These are phyloP conservation scores for Candida caryicola DNA, from an alignment of 805 yeast species.

Conservation along the genomic window DNA sequence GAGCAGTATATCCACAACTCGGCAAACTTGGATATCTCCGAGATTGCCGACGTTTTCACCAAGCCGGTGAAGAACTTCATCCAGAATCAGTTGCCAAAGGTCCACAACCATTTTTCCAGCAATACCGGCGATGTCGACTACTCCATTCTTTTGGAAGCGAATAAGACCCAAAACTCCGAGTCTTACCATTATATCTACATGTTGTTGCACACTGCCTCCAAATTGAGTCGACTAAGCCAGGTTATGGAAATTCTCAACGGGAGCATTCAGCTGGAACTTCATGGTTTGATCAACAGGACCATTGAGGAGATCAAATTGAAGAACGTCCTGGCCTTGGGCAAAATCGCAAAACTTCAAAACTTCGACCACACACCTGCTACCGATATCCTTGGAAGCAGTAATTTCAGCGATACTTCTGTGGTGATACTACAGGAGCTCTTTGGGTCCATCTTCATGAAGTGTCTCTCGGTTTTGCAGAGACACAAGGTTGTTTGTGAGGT, in stretches of 20 bases:
- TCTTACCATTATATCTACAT: slow-evolving; percentile 54
- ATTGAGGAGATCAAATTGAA: slow-evolving; percentile 63
- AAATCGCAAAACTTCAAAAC: slow-evolving; percentile 28
- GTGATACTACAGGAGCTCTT: slow-evolving; percentile 66
- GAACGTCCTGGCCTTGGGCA: slow-evolving; percentile 39
- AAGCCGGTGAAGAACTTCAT: slow-evolving; percentile 31
- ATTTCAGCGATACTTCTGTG: slow-evolving; percentile 48
- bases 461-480: slow-evolving; percentile 62
- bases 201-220: slow-evolving; percentile 55
- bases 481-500: slow-evolving; percentile 67
- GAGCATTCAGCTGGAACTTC: slow-evolving; percentile 60
- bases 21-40: slow-evolving; percentile 56
- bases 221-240: slow-evolving; percentile 57
- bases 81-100: slow-evolving; percentile 24
- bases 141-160: slow-evolving; percentile 31
- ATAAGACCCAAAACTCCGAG: slow-evolving; percentile 28
- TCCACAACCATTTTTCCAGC: slow-evolving; percentile 20
- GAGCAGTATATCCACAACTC: slow-evolving; percentile 55
- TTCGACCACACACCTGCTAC: slow-evolving; percentile 21
- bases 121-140: slow-evolving; percentile 21
- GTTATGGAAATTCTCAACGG: slow-evolving; percentile 54
- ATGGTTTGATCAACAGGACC: slow-evolving; percentile 57
- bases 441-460: slow-evolving; percentile 63
- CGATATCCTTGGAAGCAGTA: slow-evolving; percentile 24
- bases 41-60: slow-evolving; percentile 41